A percentile compares a stretch with the other conserved stretches of the same genome.
phyloP scores from a whole-genome alignment of 257 asterid genomes.

The Knoxia roxburghii region DNA sequence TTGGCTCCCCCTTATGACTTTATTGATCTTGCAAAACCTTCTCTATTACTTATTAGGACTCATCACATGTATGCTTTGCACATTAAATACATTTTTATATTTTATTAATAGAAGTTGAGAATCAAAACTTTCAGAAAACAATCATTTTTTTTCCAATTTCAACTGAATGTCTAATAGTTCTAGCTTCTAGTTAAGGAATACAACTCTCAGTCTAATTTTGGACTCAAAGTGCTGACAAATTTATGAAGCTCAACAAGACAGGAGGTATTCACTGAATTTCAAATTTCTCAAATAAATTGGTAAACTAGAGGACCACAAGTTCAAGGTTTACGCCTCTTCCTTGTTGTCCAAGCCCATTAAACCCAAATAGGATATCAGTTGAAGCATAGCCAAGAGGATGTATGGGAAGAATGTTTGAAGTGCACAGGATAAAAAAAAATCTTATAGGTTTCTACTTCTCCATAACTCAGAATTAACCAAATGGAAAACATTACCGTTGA shows the following conservation, averaged over 20 bases:
- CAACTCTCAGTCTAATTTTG: not conserved
- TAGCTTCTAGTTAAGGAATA: not conserved
- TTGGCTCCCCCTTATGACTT: not conserved
- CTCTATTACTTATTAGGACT: not conserved
- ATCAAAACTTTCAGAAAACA: too few species aligned
- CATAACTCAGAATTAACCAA: too few species aligned
- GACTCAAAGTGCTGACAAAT: not conserved
- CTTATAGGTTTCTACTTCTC: not conserved
- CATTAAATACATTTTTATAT: not conserved
- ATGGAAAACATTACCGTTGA: conserved; percentile 7
- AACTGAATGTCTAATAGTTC: not conserved
- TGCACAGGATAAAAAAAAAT: not conserved
- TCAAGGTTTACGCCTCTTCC: not conserved
- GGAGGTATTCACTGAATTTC: not conserved
- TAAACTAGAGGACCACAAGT: not conserved
- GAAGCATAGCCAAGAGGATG: not conserved
- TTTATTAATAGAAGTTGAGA: too few species aligned
- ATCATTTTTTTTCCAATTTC: too few species aligned
- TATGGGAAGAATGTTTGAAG: not conserved
- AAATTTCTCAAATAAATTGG: not conserved
- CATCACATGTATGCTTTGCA: not conserved
- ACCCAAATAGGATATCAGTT: not conserved
- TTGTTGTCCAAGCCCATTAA: not conserved
- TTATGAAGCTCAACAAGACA: not conserved
- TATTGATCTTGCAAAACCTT: not conserved